Conservation (phyloP, 108 stramenopile genomes). For the Discostella pseudostelligera region DNA sequence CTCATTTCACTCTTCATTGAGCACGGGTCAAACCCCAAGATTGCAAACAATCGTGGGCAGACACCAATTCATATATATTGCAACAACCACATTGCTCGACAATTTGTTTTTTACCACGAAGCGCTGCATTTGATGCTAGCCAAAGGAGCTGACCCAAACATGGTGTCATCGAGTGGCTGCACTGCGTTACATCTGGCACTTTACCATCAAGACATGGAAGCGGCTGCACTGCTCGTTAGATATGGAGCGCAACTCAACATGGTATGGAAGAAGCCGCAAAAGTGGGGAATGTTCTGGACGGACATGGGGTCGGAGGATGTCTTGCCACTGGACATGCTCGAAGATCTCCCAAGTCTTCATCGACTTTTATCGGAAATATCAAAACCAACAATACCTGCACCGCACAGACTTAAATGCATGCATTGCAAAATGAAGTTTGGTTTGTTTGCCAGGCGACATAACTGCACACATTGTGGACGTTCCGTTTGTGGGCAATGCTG, state of each 20-base stretch:
- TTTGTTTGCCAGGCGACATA: constrained; percentile 50
- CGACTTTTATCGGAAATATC: constrained; percentile 67
- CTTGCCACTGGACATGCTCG: constrained; percentile 76
- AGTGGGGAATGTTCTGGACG: constrained; percentile 80
- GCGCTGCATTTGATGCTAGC: constrained; percentile 65
- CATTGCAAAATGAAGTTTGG: constrained; percentile 67
- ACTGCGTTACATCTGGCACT: constrained; percentile 80
- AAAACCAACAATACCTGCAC: constrained; percentile 53
- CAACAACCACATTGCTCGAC: constrained; percentile 68
- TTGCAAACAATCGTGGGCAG: constrained; percentile 74
- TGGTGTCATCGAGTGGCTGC: constrained; percentile 73
- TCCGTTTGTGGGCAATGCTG: constrained; percentile 70
- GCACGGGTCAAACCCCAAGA: constrained; percentile 68
- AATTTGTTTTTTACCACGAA: constrained; percentile 62
- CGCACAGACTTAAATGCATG: constrained; percentile 75
- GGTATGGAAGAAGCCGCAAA: constrained; percentile 77
- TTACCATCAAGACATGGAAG: constrained; percentile 72
- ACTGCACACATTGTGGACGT: constrained; percentile 79
- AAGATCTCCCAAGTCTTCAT: constrained; percentile 56
- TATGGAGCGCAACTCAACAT: constrained; percentile 71
- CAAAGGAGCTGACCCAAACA: constrained; percentile 75
- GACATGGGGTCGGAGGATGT: constrained; percentile 68
- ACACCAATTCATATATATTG: constrained; percentile 80
- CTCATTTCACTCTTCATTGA: constrained; percentile 68
- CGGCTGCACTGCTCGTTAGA: constrained; percentile 67